Percentiles rank a stretch among this genome's conserved stretches.
Conservation (phyloP, 2,329 filamentous ascomycete species). For the Xylaria sp. region DNA sequence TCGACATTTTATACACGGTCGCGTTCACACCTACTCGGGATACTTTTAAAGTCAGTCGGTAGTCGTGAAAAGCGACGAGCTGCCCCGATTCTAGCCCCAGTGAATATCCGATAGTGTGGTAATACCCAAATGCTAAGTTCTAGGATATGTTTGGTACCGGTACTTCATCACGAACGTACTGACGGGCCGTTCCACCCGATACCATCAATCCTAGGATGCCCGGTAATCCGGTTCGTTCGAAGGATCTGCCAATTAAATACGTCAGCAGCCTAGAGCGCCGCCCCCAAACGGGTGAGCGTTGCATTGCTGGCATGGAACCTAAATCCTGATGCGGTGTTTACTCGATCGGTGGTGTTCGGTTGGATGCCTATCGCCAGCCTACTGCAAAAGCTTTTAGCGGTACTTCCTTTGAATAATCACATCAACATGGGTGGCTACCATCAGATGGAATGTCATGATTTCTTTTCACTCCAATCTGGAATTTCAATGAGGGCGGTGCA, state of each 20-base stretch:
- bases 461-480: background rate
- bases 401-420: background rate
- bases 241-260: background rate
- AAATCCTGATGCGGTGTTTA: background rate
- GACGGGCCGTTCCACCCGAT: too few species aligned
- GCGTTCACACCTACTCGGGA: too few species aligned
- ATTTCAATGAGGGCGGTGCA: background rate
- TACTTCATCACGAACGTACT: too few species aligned
- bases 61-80: too few species aligned
- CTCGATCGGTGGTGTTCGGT: background rate
- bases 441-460: background rate
- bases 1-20: too few species aligned
- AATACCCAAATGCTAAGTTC: too few species aligned
- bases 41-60: too few species aligned
- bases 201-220: too few species aligned
- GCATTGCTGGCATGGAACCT: background rate
- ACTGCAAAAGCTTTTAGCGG: background rate
- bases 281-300: background rate
- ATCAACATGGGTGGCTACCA: background rate
- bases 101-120: too few species aligned
- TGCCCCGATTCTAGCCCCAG: too few species aligned
- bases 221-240: too few species aligned
- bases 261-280: background rate
- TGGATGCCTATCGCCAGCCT: background rate
- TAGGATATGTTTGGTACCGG: too few species aligned